Conservation (phyloP, 108 stramenopile genomes). For the Stephanodiscus minutulus region DNA sequence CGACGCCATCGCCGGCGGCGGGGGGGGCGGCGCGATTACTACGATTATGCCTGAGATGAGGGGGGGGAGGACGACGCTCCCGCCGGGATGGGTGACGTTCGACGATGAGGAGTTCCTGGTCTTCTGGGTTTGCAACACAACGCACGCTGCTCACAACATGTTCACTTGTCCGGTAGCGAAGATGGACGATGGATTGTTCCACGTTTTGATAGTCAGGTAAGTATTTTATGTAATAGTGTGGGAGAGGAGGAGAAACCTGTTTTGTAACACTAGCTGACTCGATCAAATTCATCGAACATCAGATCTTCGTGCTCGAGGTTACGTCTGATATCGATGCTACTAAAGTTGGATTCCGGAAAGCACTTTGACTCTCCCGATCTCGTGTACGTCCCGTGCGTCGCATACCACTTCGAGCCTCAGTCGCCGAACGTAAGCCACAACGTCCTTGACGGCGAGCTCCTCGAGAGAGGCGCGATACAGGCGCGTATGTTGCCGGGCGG, state of each 20-base stretch:
- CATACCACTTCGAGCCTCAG: conserved; percentile 78
- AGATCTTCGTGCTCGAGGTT: conserved; percentile 56
- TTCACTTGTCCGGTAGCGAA: conserved; percentile 66
- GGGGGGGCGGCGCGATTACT: not conserved
- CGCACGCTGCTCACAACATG: conserved; percentile 70
- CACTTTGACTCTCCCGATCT: conserved; percentile 61
- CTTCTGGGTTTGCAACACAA: conserved; percentile 85
- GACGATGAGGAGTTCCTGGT: conserved; percentile 75
- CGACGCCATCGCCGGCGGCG: not conserved
- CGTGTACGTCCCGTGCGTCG: conserved; percentile 74
- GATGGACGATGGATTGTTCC: conserved; percentile 79
- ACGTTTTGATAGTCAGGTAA: conserved; percentile 74
- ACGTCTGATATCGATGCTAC: conserved; percentile 57
- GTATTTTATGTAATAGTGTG: no score
- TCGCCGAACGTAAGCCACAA: conserved; percentile 60
- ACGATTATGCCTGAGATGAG: no score
- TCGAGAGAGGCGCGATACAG: conserved; percentile 85
- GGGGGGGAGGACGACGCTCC: conserved; percentile 22
- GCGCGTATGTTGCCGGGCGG: conserved; percentile 56
- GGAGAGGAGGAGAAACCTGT: no score
- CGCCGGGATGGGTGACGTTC: conserved; percentile 58
- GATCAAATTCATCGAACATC: conserved; percentile 3
- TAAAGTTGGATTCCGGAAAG: conserved; percentile 71
- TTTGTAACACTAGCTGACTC: no score
- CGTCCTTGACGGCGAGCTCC: conserved; percentile 87